Percentiles rank a stretch among this genome's conserved stretches.
These are phyloP conservation scores for Beauveria sp. DNA, from an alignment of 2,329 filamentous ascomycete genomes.

Conservation along the genomic window DNA sequence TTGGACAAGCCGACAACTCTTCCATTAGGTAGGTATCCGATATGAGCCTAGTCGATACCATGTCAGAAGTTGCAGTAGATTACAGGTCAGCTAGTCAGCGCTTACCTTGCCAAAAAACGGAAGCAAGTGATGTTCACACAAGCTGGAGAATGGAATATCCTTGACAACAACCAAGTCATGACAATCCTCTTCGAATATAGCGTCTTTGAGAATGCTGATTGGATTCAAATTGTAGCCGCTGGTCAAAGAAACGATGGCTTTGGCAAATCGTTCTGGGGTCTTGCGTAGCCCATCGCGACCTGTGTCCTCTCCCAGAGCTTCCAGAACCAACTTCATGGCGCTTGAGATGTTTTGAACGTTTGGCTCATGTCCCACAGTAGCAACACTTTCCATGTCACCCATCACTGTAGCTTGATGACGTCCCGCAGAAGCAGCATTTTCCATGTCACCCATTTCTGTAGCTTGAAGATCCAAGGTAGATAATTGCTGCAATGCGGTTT, in stretches of 20 bases:
- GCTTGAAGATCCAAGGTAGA: too few species aligned
- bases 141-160: neutral
- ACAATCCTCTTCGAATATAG: neutral
- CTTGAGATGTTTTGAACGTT: neutral
- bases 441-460: neutral
- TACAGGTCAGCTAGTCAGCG: neutral
- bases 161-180: neutral
- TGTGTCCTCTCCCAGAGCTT: neutral
- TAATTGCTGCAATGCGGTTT: too few species aligned
- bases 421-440: neutral
- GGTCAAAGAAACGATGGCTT: neutral
- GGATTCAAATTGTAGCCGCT: neutral
- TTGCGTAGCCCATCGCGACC: neutral
- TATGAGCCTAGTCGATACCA: neutral
- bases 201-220: neutral
- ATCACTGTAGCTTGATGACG: neutral
- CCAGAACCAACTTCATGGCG: neutral
- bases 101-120: neutral
- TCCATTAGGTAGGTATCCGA: neutral
- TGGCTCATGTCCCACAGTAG: neutral
- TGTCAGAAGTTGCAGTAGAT: neutral
- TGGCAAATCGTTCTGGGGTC: neutral
- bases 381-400: neutral
- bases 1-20: neutral
- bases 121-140: constrained; percentile 1